These are phyloP conservation scores for Candida sp. DNA, from an alignment of 1,139 yeast species.

Conservation along the genomic window DNA sequence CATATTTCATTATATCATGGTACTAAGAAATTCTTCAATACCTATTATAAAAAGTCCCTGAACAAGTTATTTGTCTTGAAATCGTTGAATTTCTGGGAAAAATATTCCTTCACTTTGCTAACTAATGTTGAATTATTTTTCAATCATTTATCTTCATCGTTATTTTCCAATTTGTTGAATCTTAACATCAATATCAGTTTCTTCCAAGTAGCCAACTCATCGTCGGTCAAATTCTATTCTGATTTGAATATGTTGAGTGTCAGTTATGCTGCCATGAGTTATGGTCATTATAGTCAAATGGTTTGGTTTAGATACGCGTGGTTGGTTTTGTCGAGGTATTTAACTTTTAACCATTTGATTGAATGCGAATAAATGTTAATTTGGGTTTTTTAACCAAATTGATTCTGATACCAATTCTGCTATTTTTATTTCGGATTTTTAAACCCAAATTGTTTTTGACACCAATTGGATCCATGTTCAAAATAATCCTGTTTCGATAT, in stretches of 20 bases:
- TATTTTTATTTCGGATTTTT: slow-evolving; percentile 26
- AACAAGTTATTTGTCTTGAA: slow-evolving; percentile 36
- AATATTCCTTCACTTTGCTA: slow-evolving; percentile 49
- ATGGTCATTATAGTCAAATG: slow-evolving; percentile 87
- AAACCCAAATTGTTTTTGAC: slow-evolving; percentile 72
- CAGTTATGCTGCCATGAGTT: slow-evolving; percentile 72
- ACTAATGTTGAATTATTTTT: slow-evolving; percentile 45
- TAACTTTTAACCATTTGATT: slow-evolving; percentile 68
- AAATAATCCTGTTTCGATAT: slow-evolving; percentile 76
- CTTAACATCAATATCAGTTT: slow-evolving; percentile 41
- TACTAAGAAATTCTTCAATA: slow-evolving; percentile 31
- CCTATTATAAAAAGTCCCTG: slow-evolving; percentile 7
- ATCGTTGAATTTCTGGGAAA: slow-evolving; percentile 44
- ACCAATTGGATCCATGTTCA: slow-evolving; percentile 85
- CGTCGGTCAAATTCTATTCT: slow-evolving; percentile 41
- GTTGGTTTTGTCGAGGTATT: slow-evolving; percentile 72
- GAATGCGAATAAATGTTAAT: slow-evolving; percentile 12
- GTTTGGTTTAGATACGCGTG: slow-evolving; percentile 95
- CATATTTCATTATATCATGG: slow-evolving; percentile 70
- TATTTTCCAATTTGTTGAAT: slow-evolving; percentile 30
- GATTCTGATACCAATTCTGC: slow-evolving; percentile 76
- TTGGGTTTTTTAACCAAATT: slow-evolving; percentile 56
- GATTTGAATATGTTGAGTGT: slow-evolving; percentile 58
- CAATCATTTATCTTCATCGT: slow-evolving; percentile 25
- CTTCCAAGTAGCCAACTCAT: slow-evolving; percentile 17